Evolutionary conservation across 2,329 filamentous ascomycete species (phyloP), one percentile per base, ranked within the genome.

Genomic region (Stemphylium lycopersici): DNA sequence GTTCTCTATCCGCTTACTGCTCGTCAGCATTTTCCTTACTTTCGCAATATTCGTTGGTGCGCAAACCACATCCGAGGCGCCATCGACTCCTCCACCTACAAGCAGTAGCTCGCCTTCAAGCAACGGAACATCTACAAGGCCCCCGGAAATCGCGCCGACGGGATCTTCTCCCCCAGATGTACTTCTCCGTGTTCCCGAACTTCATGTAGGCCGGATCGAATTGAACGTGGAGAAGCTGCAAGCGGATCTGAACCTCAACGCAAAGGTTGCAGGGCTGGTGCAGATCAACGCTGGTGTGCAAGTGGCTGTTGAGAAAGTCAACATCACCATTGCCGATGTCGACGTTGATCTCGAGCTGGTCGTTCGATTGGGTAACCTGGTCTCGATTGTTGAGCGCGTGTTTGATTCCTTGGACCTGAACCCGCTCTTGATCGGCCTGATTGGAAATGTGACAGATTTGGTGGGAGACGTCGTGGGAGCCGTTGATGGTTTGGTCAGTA

Each of bases 241-340:
- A 54, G 84, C 83, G 2, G 82, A 87, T 55, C 77, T 87, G 64
- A 87, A 86, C 66, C 75, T 87, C 2, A 83, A 83, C 43, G 84
- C 84, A 31, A 79, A 83, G 55, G 78, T 87, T n/a, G 84, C 84
- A 12, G 80, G 78, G 37, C 77, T 87, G 1, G 84, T 87, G 4
- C 71, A 70, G 11, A 70, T 82, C 62, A 82, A 83, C 57, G 80
- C 80, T 0, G 80, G 80, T 50, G 79, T 82, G 6, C 70, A 75
- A 22, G 72, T 82, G 13, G 74, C 72, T 0, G 73, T 82, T 12
- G 66, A 79, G 54, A 78, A 80, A 61, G 76, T 87, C 65, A 87
- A 86, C 71, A 80, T 87, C 64, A 86, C 84, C 15, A 87, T 87
- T 53, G 76, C 80, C 11, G 84, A 87, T 59, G 83, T 87, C 5